Evolutionary conservation across 78 protist genomes (phyloP).

Genomic region (Dictyostelium purpureum): DNA sequence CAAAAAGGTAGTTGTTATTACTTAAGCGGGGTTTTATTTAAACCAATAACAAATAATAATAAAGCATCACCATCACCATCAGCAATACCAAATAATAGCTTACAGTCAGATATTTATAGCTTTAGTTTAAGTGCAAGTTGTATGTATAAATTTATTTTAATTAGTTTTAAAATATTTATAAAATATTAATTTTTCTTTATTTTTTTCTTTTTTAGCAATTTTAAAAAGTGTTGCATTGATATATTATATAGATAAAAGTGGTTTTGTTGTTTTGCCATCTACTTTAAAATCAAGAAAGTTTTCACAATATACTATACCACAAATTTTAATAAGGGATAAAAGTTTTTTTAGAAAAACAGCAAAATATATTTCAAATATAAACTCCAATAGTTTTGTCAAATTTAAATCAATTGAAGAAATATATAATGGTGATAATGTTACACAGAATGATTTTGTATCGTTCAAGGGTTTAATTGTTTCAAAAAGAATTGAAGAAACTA

Average conservation of each 20-base stretch:
- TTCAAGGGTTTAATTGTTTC: constrained; percentile 11
- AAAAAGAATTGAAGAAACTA: background rate
- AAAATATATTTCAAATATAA: background rate
- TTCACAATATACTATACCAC: background rate
- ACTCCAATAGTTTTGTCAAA: background rate
- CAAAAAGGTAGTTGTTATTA: constrained; percentile 2
- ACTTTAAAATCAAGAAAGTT: background rate
- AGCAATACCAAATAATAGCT: background rate
- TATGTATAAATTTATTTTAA: background rate
- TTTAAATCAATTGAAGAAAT: background rate
- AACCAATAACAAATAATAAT: background rate
- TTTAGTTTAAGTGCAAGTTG: background rate
- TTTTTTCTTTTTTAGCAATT: background rate
- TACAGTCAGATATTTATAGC: too few species aligned
- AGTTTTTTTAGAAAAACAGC: background rate
- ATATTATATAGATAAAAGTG: background rate
- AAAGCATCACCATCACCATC: background rate
- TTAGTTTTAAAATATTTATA: background rate
- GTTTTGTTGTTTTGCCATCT: background rate
- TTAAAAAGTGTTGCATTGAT: background rate
- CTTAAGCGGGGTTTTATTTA: background rate
- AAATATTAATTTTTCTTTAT: background rate
- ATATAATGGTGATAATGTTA: background rate
- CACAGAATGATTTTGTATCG: background rate
- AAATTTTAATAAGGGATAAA: background rate